Percentiles rank a stretch among this genome's conserved stretches.
phyloP scores from a whole-genome alignment of 2,329 filamentous ascomycete species.

The Emergomyces africanus region DNA sequence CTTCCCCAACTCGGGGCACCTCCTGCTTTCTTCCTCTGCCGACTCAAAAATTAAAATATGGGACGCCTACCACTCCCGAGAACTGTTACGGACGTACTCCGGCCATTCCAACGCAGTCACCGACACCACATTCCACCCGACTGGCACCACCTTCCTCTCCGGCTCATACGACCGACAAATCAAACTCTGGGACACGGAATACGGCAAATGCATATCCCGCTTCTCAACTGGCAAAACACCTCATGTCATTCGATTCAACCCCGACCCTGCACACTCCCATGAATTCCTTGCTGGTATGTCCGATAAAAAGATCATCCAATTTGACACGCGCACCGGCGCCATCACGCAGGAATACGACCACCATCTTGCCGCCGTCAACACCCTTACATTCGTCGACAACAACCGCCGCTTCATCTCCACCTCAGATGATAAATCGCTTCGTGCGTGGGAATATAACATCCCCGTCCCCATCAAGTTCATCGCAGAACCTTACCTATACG shows the following conservation, averaged over 20 bases:
- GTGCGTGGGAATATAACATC: conserved; percentile 97
- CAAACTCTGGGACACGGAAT: conserved; percentile 98
- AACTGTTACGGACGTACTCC: conserved; percentile 79
- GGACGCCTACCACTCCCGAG: conserved; percentile 82
- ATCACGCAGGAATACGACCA: conserved; percentile 97
- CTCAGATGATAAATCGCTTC: conserved; percentile 88
- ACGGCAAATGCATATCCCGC: conserved; percentile 70
- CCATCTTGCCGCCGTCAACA: conserved; percentile 95
- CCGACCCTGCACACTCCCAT: conserved; percentile 58
- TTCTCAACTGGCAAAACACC: conserved; percentile 93
- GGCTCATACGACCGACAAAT: conserved; percentile 91
- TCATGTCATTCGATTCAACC: conserved; percentile 90
- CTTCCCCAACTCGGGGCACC: conserved; percentile 75
- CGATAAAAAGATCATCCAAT: conserved; percentile 98
- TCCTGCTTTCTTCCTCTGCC: conserved; percentile 78
- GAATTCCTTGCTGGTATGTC: conserved; percentile 96
- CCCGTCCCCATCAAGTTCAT: conserved; percentile 98
- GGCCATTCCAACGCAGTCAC: conserved; percentile 85
- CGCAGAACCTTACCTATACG: conserved; percentile 95
- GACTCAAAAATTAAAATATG: conserved; percentile 88
- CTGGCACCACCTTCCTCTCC: conserved; percentile 76
- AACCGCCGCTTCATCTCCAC: conserved; percentile 95
- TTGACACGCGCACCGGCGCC: conserved; percentile 71
- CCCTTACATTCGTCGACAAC: conserved; percentile 89
- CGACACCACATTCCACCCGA: conserved; percentile 73